Percentiles rank a stretch among this genome's conserved stretches.
phyloP scores from a whole-genome alignment of 805 yeast species.

The Metschnikowia gruessii region DNA sequence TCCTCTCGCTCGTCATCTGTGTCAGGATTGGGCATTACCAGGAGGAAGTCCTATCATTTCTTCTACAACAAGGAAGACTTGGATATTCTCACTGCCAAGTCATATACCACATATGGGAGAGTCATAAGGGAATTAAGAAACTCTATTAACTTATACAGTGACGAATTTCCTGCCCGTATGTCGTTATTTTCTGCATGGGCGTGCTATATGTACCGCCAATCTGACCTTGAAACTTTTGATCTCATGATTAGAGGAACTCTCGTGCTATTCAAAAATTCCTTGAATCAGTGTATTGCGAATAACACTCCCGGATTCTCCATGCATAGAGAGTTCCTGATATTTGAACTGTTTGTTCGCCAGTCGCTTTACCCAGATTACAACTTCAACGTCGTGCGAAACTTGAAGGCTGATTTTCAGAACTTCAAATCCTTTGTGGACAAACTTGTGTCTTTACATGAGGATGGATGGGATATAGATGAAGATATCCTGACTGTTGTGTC shows the following conservation, averaged over 20 bases:
- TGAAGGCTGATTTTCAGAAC: conserved; percentile 24
- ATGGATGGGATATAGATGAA: conserved; percentile 7
- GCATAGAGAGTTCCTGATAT: conserved; percentile 18
- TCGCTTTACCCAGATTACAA: conserved; percentile 35
- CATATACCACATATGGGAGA: conserved; percentile 35
- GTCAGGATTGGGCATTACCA: neutral
- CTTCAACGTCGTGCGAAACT: conserved; percentile 28
- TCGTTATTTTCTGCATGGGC: conserved; percentile 38
- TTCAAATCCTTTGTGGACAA: conserved; percentile 26
- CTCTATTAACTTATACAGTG: conserved; percentile 28
- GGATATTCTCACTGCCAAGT: conserved; percentile 29
- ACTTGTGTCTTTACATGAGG: conserved; percentile 8
- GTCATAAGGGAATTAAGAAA: conserved; percentile 34
- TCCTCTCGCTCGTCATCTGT: conserved; percentile 3
- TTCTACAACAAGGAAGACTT: conserved; percentile 31
- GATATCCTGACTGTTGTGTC: conserved; percentile 8
- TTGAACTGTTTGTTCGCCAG: conserved; percentile 24
- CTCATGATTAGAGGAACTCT: conserved; percentile 37
- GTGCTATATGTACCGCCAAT: conserved; percentile 31
- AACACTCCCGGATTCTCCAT: conserved; percentile 4
- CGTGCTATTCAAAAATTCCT: conserved; percentile 26
- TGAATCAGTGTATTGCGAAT: conserved; percentile 12
- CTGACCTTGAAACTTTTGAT: conserved; percentile 32
- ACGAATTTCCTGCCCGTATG: conserved; percentile 38
- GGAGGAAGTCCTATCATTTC: conserved; percentile 5